Evolutionary conservation across 805 yeast genomes (phyloP).

Genomic region (Yarrowia sp.): DNA sequence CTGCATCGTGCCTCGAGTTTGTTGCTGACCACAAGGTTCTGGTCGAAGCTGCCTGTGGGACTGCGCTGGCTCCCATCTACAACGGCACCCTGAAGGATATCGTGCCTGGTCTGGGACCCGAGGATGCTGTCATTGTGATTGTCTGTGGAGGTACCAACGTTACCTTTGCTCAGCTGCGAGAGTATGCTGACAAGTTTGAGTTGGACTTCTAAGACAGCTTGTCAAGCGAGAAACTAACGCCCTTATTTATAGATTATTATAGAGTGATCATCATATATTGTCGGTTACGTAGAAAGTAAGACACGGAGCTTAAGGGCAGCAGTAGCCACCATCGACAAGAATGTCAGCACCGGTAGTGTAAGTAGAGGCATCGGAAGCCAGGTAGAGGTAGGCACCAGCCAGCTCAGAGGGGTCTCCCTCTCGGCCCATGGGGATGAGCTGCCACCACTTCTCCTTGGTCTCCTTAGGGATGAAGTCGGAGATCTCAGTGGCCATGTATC

Average conservation of each 20-base stretch:
- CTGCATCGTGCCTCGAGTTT: conserved; percentile 59
- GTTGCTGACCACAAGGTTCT: conserved; percentile 59
- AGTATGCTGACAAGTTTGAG: conserved; percentile 44
- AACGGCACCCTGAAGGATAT: conserved; percentile 42
- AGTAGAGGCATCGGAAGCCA: conserved; percentile 72
- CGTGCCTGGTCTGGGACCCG: conserved; percentile 47
- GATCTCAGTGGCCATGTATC: conserved; percentile 81
- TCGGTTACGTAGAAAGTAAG: not conserved
- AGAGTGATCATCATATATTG: conserved; percentile 8
- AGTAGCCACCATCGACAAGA: conserved; percentile 21
- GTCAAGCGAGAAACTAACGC: not conserved
- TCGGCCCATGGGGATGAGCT: conserved; percentile 71
- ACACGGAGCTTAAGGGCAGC: conserved; percentile 3
- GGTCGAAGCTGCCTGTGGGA: conserved; percentile 79
- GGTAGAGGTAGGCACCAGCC: conserved; percentile 78
- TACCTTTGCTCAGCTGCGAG: conserved; percentile 44
- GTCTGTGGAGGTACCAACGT: conserved; percentile 64
- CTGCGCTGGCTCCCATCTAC: conserved; percentile 60
- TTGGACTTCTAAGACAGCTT: conserved; percentile 40
- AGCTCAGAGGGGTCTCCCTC: conserved; percentile 76
- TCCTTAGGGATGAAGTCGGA: conserved; percentile 58
- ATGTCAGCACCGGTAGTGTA: conserved; percentile 18
- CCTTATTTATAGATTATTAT: conserved; percentile 25
- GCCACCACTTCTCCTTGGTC: conserved; percentile 58
- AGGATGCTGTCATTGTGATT: conserved; percentile 59